Percentiles rank a stretch among this genome's conserved stretches.
Evolutionary conservation across 1,139 yeast genomes (phyloP).

Genomic region (Hemisphaericaspora xylanilytica): DNA sequence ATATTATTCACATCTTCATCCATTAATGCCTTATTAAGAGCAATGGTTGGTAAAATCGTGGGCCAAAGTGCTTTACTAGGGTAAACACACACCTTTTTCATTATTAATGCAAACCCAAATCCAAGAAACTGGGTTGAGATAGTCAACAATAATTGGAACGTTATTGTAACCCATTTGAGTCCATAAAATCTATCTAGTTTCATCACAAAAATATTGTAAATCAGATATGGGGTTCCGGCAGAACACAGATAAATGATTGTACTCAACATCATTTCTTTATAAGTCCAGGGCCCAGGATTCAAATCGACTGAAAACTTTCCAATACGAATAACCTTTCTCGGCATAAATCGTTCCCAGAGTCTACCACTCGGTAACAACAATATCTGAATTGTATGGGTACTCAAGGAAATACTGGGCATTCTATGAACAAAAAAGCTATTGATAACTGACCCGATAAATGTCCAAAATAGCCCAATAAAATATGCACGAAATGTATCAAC

Average conservation of each 20-base stretch:
- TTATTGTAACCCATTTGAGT: constrained; percentile 42
- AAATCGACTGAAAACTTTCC: constrained; percentile 26
- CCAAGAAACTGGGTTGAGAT: constrained; percentile 47
- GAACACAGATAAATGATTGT: constrained; percentile 48
- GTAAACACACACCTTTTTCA: constrained; percentile 42
- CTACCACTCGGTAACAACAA: constrained; percentile 42
- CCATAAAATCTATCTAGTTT: constrained; percentile 44
- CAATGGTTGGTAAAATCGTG: constrained; percentile 44
- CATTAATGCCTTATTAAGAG: constrained; percentile 43
- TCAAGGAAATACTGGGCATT: constrained; percentile 38
- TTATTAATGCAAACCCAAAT: constrained; percentile 46
- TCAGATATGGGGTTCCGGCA: constrained; percentile 44
- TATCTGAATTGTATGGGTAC: constrained; percentile 43
- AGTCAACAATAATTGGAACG: constrained; percentile 37
- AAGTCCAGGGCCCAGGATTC: constrained; percentile 55
- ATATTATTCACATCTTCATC: constrained; percentile 25
- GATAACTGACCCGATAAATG: constrained; percentile 40
- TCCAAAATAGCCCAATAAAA: constrained; percentile 42
- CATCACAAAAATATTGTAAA: constrained; percentile 47
- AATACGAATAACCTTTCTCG: constrained; percentile 23
- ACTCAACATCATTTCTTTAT: constrained; percentile 63
- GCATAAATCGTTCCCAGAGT: constrained; percentile 38
- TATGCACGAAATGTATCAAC: constrained; percentile 45
- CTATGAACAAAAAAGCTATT: constrained; percentile 47
- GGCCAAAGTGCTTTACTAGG: constrained; percentile 50